Evolutionary conservation across 2,329 filamentous ascomycete genomes (phyloP), one percentile per base, ranked within the genome.

Genomic region (Zymoseptoria tritici): DNA sequence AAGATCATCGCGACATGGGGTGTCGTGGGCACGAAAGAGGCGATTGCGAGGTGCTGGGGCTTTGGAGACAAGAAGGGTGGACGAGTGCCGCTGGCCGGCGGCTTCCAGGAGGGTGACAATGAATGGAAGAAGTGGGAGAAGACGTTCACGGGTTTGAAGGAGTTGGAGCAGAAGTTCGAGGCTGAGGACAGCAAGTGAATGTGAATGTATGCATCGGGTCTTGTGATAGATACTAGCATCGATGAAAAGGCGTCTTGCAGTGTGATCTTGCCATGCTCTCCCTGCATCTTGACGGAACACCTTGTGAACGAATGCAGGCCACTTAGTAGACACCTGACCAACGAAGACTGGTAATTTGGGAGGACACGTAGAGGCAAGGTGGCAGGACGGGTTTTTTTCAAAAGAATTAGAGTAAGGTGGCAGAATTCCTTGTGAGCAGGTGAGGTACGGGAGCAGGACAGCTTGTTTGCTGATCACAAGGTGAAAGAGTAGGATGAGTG

Each of bases 1-100:
- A 85, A 86, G 72, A 74, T 84, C 52, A 79, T 88, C 57, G 85
- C 80, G 0, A 79, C 74, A 62, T 83, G 79, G 70, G 85, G 85
- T 0, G 82, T 82, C 0, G 79, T 87, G 0, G 85, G 85, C 1
- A 85, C 88, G 69, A 87, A 86, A 71, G 85, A 88, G 73, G 84
- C 81, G 0, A 77, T 84, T 5, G 80, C 80, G 60, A 75, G 84
- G 50, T 74, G 86, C n/a, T 77, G 84, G 61, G 80, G 81, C 0
- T 77, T 86, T 58, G 85, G 85, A 1, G 82, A 83, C 56, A 71
- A 75, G 58, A 83, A 85, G 60, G 84, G 84, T 11, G 84, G 81
- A 6, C 76, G 85, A 58, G 68, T 87, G 63, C 85, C 85, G 2
- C 73, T 87, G 46, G 73, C 76, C 46, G 83, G 83, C 1, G 83